A percentile compares a stretch with the other conserved stretches of the same genome.
These are phyloP conservation scores for Scalesia atractyloides DNA, from an alignment of 129 eudicot genomes.

Conservation along the genomic window DNA sequence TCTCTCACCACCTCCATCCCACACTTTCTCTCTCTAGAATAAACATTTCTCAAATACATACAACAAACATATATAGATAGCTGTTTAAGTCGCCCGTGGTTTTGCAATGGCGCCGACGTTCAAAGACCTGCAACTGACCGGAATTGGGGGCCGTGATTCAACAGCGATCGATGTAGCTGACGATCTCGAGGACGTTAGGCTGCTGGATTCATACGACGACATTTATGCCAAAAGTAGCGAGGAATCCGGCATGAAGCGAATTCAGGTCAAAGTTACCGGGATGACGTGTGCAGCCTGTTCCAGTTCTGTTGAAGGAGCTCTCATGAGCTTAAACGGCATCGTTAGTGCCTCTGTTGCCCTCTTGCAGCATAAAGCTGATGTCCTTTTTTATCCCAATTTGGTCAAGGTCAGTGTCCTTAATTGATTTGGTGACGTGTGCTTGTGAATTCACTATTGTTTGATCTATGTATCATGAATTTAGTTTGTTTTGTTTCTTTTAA, in stretches of 20 bases:
- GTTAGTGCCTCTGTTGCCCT: slow-evolving; percentile 74
- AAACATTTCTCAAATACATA: slow-evolving; percentile 13
- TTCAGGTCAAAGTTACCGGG: slow-evolving; percentile 80
- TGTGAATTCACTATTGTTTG: no score
- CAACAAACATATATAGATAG: slow-evolving; percentile 6
- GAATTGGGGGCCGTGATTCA: slow-evolving; percentile 30
- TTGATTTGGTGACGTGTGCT: neutral
- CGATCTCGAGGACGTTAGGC: slow-evolving; percentile 68
- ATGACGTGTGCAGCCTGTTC: slow-evolving; percentile 98
- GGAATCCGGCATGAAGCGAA: slow-evolving; percentile 35
- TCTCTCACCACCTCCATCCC: slow-evolving; percentile 32
- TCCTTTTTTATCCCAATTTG: slow-evolving; percentile 63
- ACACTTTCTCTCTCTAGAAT: slow-evolving; percentile 39
- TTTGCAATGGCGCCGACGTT: slow-evolving; percentile 55
- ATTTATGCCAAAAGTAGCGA: slow-evolving; percentile 12
- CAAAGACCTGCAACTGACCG: slow-evolving; percentile 64
- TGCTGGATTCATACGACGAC: slow-evolving; percentile 61
- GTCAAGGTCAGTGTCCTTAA: slow-evolving; percentile 52
- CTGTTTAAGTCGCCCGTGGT: slow-evolving; percentile 33
- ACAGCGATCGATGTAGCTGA: slow-evolving; percentile 31
- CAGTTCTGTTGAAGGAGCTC: slow-evolving; percentile 79
- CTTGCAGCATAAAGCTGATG: slow-evolving; percentile 83
- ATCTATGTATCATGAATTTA: no score
- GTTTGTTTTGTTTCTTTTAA: no score
- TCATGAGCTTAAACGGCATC: slow-evolving; percentile 64